Percentiles rank a stretch among this genome's conserved stretches.
These are phyloP conservation scores for Huiozyma naganishii DNA, from an alignment of 805 yeast genomes.

Conservation along the genomic window DNA sequence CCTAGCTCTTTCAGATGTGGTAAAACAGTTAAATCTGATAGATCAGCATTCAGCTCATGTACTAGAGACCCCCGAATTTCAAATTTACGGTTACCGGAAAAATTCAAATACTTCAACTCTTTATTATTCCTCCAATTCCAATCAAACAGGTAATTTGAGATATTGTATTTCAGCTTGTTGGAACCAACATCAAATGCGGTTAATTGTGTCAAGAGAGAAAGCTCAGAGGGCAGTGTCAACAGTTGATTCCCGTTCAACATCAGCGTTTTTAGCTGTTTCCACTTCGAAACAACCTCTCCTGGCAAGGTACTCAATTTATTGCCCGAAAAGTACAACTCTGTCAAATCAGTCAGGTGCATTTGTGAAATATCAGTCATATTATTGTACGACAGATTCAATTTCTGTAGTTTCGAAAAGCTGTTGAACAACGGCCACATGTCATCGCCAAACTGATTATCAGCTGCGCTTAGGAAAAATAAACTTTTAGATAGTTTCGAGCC, in stretches of 20 bases:
- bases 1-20: conserved; percentile 68
- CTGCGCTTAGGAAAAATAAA: conserved; percentile 48
- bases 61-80: conserved; percentile 60
- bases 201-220: conserved; percentile 55
- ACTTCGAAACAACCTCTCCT: conserved; percentile 65
- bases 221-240: conserved; percentile 79
- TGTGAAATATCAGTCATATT: conserved; percentile 71
- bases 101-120: conserved; percentile 66
- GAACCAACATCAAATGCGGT: conserved; percentile 82
- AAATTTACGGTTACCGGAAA: conserved; percentile 85
- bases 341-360: conserved; percentile 51
- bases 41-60: conserved; percentile 39
- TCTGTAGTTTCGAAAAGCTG: conserved; percentile 43
- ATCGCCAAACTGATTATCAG: conserved; percentile 78
- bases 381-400: conserved; percentile 74
- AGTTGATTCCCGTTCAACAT: conserved; percentile 76
- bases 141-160: conserved; percentile 89
- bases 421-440: conserved; percentile 62
- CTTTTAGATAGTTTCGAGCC: conserved; percentile 34
- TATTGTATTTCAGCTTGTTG: conserved; percentile 80
- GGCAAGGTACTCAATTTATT: conserved; percentile 71
- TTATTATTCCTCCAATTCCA: conserved; percentile 94
- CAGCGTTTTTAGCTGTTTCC: conserved; percentile 48
- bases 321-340: conserved; percentile 70
- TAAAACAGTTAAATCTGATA: conserved; percentile 56